Conservation (phyloP, 2,329 filamentous ascomycete genomes). For the Calonectria pseudoreteaudii region DNA sequence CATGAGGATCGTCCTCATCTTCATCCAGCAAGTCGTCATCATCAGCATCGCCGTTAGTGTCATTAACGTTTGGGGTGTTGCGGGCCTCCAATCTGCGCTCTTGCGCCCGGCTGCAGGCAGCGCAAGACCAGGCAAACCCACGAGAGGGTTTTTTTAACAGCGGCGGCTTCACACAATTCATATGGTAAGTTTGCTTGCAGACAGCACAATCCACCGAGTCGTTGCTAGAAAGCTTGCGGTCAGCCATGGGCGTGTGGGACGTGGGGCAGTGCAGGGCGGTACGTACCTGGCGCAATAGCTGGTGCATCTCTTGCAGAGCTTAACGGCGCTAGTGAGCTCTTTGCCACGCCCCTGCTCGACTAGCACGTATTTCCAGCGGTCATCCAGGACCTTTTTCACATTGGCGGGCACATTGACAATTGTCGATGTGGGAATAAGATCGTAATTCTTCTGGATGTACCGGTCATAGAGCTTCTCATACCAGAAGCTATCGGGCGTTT, state of each 20-base stretch:
- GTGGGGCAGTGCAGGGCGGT: slow-evolving; percentile 37
- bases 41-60: slow-evolving; percentile 74
- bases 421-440: slow-evolving; percentile 89
- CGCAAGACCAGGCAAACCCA: slow-evolving; percentile 98
- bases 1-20: slow-evolving; percentile 76
- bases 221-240: slow-evolving; percentile 65
- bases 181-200: slow-evolving; percentile 95
- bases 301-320: slow-evolving; percentile 92
- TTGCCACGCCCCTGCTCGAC: slow-evolving; percentile 95
- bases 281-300: slow-evolving; percentile 90
- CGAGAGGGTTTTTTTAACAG: slow-evolving; percentile 95
- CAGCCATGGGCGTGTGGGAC: slow-evolving; percentile 36
- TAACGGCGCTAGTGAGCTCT: slow-evolving; percentile 94
- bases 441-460: slow-evolving; percentile 98
- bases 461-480: slow-evolving; percentile 98
- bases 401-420: slow-evolving; percentile 97
- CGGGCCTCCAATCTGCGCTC: slow-evolving; percentile 92
- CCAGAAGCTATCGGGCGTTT: slow-evolving; percentile 90
- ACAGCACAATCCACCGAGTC: slow-evolving; percentile 98
- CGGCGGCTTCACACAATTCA: slow-evolving; percentile 95
- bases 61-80: slow-evolving; percentile 81
- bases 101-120: slow-evolving; percentile 94
- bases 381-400: slow-evolving; percentile 95
- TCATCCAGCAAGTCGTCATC: slow-evolving; percentile 74
- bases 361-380: slow-evolving; percentile 96